Base-by-base conservation (phyloP, 1,284 basidiomycete genomes). In the Taiwanofungus camphoratus region DNA sequence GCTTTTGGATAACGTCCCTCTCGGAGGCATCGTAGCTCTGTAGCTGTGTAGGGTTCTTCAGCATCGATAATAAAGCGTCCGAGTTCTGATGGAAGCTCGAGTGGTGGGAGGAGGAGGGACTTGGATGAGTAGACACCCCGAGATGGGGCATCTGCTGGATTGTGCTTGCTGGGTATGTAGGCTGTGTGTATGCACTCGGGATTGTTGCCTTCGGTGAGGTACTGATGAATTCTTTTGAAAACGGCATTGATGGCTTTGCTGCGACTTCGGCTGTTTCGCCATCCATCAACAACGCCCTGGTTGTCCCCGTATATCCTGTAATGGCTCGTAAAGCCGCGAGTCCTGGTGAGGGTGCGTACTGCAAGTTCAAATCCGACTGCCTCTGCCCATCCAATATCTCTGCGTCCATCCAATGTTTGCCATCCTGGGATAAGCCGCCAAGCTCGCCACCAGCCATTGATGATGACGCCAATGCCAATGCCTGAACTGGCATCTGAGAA, bases 401-500 rank as follows among this genome's bases (percentile, higher is more conserved):
- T 18, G 4, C 39, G 36, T 4, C 48, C 47, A 11, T 24, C 27
- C 5, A 33, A 8, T 2, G 12, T 3, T 39, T 62, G 45, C 67
- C 66, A 69, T 1, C 61, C 34, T 23, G 57, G 56, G 5, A 61
- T 33, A 31, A 70, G 60, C 1, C 50, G 26, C 65, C 66, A 69
- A 29, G 63, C 63, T 34, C 58, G 52, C 70, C 61, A 71, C 23
- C 30, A 49, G 43, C 47, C 24, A n/a, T 54, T 27, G 52, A 72
- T 53, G 54, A 59, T 37, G 51, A 74, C 55, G 26, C 59, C 59
- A 49, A 73, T 40, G 2, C 68, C 70, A n/a, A 58, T 45, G 1
- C 52, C 52, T 1, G 65, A 67, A 58, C 70, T 72, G 5, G 70
- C 69, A 53, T 73, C 69, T 0, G 67, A 73, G 55, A 52, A 74